Percentiles rank a stretch among this genome's conserved stretches.
Conservation (phyloP, 257 asterid species). For the Ocimum tenuiflorum region DNA sequence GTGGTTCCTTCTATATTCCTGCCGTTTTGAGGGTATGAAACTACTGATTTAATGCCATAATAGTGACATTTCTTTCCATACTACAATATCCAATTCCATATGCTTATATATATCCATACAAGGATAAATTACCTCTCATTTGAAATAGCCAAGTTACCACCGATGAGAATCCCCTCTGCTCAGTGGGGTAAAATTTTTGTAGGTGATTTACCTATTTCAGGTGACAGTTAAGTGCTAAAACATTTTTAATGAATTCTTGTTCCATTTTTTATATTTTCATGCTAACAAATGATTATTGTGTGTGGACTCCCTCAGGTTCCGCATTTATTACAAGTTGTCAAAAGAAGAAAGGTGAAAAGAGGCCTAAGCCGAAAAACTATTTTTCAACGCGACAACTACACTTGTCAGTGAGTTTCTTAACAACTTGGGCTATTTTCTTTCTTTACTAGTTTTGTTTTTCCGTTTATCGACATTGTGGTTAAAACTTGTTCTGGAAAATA, state of each 20-base stretch:
- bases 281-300: slow-evolving; percentile 14
- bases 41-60: slow-evolving; percentile 10
- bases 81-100: slow-evolving; percentile 1
- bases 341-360: slow-evolving; percentile 62
- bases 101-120: slow-evolving; percentile 1
- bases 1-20: slow-evolving; percentile 85
- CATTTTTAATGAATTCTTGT: not conserved
- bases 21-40: slow-evolving; percentile 88
- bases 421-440: not conserved
- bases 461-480: not conserved
- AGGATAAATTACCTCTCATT: not conserved
- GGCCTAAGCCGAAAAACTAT: slow-evolving; percentile 83
- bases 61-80: slow-evolving; percentile 6
- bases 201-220: slow-evolving; percentile 9
- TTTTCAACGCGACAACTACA: slow-evolving; percentile 65
- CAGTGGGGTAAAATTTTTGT: not conserved
- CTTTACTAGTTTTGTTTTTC: not conserved
- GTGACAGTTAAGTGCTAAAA: not conserved
- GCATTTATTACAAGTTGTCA: slow-evolving; percentile 75
- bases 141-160: slow-evolving; percentile 2
- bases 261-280: not conserved
- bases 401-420: slow-evolving; percentile 73
- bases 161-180: not conserved
- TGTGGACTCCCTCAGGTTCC: slow-evolving; percentile 55
- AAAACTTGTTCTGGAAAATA: not conserved